Percentiles rank a stretch among this genome's conserved stretches.
Conservation (phyloP, 1,139 yeast species). For the Chernovozyma sophiae-reginae region DNA sequence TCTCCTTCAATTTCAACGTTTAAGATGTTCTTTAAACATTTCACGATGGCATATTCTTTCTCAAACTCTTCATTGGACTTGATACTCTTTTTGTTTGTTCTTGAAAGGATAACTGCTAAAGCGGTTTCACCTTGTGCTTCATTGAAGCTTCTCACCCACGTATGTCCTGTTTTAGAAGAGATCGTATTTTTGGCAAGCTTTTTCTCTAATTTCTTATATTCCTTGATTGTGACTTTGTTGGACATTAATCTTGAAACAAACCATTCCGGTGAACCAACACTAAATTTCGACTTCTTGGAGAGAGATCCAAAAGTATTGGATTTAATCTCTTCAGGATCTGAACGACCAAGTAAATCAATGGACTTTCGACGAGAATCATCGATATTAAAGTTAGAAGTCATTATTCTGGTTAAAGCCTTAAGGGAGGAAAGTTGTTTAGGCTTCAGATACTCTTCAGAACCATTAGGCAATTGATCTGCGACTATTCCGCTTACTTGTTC, state of each 20-base stretch:
- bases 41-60: slow-evolving; percentile 35
- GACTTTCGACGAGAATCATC: background rate
- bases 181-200: slow-evolving; percentile 22
- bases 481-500: background rate
- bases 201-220: slow-evolving; percentile 34
- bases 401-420: background rate
- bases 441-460: background rate
- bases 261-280: slow-evolving; percentile 45
- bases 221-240: slow-evolving; percentile 30
- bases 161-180: slow-evolving; percentile 17
- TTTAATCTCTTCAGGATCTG: background rate
- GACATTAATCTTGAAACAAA: slow-evolving; percentile 36
- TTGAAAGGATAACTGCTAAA: slow-evolving; percentile 34
- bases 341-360: background rate
- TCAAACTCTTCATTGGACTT: slow-evolving; percentile 46
- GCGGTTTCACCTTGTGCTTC: slow-evolving; percentile 46
- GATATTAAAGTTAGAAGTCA: background rate
- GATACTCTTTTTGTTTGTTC: slow-evolving; percentile 40
- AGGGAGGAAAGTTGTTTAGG: background rate
- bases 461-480: background rate
- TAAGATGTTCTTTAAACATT: slow-evolving; percentile 34
- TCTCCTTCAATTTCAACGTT: slow-evolving; percentile 17
- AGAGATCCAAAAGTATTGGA: slow-evolving; percentile 2
- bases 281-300: slow-evolving; percentile 18
- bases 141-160: slow-evolving; percentile 34